Conservation (phyloP, 352 stramenopile species). For the Plasmopara muralis region DNA sequence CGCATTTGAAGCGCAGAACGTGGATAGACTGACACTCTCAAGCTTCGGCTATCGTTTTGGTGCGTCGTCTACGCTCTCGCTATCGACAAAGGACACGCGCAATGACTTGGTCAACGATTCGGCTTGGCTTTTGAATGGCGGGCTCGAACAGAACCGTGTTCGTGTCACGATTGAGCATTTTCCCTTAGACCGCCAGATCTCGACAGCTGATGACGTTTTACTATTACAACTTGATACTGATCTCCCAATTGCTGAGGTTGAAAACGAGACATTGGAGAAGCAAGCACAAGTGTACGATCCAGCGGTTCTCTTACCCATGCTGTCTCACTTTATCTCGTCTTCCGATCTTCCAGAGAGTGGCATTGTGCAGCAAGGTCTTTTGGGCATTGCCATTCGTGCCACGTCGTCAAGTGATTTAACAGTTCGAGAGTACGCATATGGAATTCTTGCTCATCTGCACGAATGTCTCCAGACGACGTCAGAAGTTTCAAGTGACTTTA, state of each 20-base stretch:
- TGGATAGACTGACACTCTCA: conserved; percentile 33
- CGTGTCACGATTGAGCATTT: conserved; percentile 68
- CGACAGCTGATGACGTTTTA: conserved; percentile 17
- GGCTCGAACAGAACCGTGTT: conserved; percentile 54
- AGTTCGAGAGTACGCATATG: conserved; percentile 62
- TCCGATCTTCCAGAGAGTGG: conserved; percentile 49
- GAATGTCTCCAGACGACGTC: conserved; percentile 56
- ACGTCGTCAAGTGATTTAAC: conserved; percentile 52
- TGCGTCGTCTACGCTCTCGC: conserved; percentile 29
- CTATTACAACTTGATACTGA: conserved; percentile 19
- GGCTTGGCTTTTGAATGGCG: conserved; percentile 55
- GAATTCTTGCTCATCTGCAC: conserved; percentile 69
- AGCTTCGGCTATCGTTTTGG: conserved; percentile 70
- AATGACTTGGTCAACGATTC: conserved; percentile 61
- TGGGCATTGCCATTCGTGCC: conserved; percentile 62
- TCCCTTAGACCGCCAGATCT: conserved; percentile 43
- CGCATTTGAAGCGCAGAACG: conserved; percentile 44
- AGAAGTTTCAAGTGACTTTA: conserved; percentile 50
- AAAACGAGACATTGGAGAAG: background rate
- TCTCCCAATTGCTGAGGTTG: no score
- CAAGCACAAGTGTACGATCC: conserved; percentile 50
- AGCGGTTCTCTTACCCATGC: conserved; percentile 67
- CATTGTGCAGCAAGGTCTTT: conserved; percentile 63
- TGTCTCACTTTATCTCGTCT: conserved; percentile 69
- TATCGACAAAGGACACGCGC: conserved; percentile 18